Base-by-base conservation (phyloP, 805 yeast genomes). In the Hanseniaspora guilliermondii region DNA sequence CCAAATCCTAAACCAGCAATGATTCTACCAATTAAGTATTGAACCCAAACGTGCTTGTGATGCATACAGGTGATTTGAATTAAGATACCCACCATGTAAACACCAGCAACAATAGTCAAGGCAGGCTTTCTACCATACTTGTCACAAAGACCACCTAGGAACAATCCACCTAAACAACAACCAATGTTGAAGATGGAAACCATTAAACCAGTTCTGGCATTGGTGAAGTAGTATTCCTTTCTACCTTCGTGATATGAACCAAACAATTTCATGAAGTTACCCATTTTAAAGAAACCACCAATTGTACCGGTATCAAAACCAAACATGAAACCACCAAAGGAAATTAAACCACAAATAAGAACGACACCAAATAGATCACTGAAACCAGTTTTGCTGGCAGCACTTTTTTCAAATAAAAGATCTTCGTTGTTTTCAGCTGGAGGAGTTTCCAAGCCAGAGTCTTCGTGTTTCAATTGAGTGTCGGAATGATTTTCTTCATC, bases 271-370 rank as follows among this genome's bases (percentile, higher is more conserved):
- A 69, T 62, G 67, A 76, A 82, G 57, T 79, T 79, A 16, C 71
- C 61, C 80, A 82, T 78, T 63, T 78, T 77, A 47, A 81, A 79
- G 62, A 82, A 79, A 60, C 87, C 87, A 40, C 85, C 80, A 66
- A 82, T 77, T 58, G 87, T 81, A 71, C 87, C 88, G 52, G 86
- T 83, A 71, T 82, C 88, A 76, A 82, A 82, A 58, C 88, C 88
- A 62, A 79, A 82, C 45, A 81, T 80, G 62, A 77, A 80, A 50
- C 87, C 87, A 63, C 84, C 83, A 58, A 82, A 81, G 12, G 85
- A 82, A 55, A 79, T 76, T 60, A 62, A 60, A 22, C 60, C 50
- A 60, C 64, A 62, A 47, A 62, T 60, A 50, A 64, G 53, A 35
- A 62, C 62, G 32, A 62, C 59, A 49, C 60, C 60, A 25, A 58